Conservation (phyloP, 1,139 yeast species). For the Starmera stellimalicola region DNA sequence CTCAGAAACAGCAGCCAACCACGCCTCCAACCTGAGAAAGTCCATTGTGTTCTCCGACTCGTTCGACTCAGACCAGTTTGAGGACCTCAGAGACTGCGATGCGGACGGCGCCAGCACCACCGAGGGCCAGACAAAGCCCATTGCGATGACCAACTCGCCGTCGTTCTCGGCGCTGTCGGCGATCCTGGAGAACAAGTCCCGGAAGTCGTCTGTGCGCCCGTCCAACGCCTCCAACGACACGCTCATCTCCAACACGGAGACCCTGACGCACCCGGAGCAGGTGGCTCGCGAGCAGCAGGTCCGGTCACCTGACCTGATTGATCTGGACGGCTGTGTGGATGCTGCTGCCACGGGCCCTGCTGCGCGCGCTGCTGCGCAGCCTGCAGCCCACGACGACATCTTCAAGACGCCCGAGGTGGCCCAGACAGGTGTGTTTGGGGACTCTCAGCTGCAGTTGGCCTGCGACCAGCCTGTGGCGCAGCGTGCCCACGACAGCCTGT, state of each 20-base stretch:
- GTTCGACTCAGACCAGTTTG: conserved; percentile 25
- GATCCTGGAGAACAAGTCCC: conserved; percentile 26
- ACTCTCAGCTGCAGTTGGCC: background rate
- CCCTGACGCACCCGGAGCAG: conserved; percentile 5
- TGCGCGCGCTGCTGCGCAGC: conserved; percentile 12
- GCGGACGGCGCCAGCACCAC: conserved; percentile 1
- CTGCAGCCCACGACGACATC: conserved; percentile 10
- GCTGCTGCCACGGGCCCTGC: conserved; percentile 20
- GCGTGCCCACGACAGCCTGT: too few relatives aligned
- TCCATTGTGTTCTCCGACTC: conserved; percentile 37
- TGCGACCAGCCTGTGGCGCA: too few relatives aligned
- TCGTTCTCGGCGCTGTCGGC: conserved; percentile 30
- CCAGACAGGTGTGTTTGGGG: conserved; percentile 5
- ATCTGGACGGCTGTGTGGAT: too few relatives aligned
- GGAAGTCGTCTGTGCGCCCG: conserved; percentile 4
- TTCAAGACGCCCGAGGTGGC: conserved; percentile 18
- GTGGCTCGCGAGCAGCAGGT: too few relatives aligned
- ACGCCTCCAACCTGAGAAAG: conserved; percentile 37
- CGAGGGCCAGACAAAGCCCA: conserved; percentile 12
- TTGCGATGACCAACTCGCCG: conserved; percentile 35
- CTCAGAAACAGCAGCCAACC: conserved; percentile 27
- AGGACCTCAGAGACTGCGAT: conserved; percentile 4
- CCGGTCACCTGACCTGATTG: too few relatives aligned
- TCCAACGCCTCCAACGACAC: background rate
- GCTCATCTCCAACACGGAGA: conserved; percentile 6